Evolutionary conservation across 805 yeast species (phyloP), one percentile per base, ranked within the genome.

Genomic region (Sugiyamaella qingdaonensis): DNA sequence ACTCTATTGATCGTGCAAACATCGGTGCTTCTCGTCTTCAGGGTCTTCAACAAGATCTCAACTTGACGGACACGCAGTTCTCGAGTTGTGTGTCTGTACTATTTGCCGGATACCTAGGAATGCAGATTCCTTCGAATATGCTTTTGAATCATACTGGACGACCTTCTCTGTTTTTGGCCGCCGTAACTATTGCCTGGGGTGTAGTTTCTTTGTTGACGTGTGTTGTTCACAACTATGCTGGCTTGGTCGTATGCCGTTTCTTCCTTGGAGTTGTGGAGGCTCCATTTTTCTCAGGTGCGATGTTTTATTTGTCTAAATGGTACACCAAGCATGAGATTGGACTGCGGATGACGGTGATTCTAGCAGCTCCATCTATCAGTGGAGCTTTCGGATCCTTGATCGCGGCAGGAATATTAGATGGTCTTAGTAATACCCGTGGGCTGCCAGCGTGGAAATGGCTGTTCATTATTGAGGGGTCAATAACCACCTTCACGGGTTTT

Each of bases 11-110:
- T 56, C 73, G 74, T 49, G 76, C 75, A 14, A 76, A 76, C 55
- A 73, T 77, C 46, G 72, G 76, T 8, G 76, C 77, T 58, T 80
- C 81, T 5, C 72, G 74, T 53, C 71, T 77, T 7, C 73, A 73
- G 51, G 78, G 77, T 9, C 61, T 77, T 49, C 75, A 69, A 34
- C 61, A 55, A 2, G 78, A 74, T 51, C 60, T 78, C 18, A 65
- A 67, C 10, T 67, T 78, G 19, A 56, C 58, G 2, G 77, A 77
- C 19, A 66, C 70, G 18, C 68, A 75, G 45, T 76, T 76, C 73
- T 74, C 73, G 53, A 63, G 70, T 39, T 74, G 74, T 68, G 65
- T 76, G 32, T 68, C 78, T 1, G 70, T 77, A 13, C 75, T 64
- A 41, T 66, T 66, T 47, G 60, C 67, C 10, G 63, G 61, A 8